phyloP scores from a whole-genome alignment of 352 stramenopile species.

The Pythium guiyangense region DNA sequence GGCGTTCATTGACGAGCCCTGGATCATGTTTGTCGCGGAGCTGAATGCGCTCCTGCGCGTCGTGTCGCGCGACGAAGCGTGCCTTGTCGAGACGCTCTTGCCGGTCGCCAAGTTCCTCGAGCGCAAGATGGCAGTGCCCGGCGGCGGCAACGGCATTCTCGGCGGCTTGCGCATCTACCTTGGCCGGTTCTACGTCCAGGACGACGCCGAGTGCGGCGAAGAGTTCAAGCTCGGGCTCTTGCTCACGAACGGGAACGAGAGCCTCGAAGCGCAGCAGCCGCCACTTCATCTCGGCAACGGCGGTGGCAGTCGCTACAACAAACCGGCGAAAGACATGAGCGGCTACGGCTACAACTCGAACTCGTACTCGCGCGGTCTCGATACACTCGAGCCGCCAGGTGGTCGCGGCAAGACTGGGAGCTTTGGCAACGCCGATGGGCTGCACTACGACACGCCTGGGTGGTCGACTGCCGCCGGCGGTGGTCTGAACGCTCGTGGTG shows the following conservation, averaged over 20 bases:
- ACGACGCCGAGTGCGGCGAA: conserved; percentile 57
- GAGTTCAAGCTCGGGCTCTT: conserved; percentile 78
- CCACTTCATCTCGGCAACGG: conserved; percentile 4
- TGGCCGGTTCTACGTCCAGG: conserved; percentile 68
- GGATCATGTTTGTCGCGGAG: conserved; percentile 81
- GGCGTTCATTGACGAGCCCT: conserved; percentile 83
- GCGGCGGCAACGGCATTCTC: conserved; percentile 37
- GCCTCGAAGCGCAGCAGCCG: too few relatives aligned
- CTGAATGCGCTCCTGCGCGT: conserved; percentile 72
- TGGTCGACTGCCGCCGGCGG: conserved; percentile 14
- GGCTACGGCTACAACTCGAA: conserved; percentile 30
- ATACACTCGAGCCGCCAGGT: conserved; percentile 24
- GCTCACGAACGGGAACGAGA: conserved; percentile 38
- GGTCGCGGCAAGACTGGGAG: conserved; percentile 19
- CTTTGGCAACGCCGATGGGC: conserved; percentile 24
- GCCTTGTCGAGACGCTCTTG: conserved; percentile 51
- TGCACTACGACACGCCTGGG: conserved; percentile 31
- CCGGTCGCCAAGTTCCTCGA: conserved; percentile 65
- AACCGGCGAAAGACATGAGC: conserved; percentile 12
- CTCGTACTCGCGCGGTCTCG: conserved; percentile 11
- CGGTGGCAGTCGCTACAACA: neutral
- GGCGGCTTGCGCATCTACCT: conserved; percentile 70
- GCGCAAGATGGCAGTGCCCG: conserved; percentile 34
- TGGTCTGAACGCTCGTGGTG: conserved; percentile 6
- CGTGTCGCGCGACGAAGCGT: conserved; percentile 51